Conservation (phyloP, 2,329 filamentous ascomycete genomes). For the Venturia pyrina region DNA sequence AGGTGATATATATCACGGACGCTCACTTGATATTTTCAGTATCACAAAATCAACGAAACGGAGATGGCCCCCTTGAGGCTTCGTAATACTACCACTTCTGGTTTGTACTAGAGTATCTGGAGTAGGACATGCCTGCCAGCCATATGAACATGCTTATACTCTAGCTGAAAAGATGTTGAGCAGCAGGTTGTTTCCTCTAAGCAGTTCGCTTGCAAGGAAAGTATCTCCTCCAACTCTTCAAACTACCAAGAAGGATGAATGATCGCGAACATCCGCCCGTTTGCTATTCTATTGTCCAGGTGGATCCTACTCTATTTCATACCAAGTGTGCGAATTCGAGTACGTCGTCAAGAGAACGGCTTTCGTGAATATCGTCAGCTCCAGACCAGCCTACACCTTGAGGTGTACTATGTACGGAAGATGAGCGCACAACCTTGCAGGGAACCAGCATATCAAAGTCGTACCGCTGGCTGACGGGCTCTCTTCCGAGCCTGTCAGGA, state of each 20-base stretch:
- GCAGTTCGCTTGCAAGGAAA: neutral
- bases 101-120: neutral
- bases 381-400: neutral
- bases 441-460: neutral
- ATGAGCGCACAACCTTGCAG: neutral
- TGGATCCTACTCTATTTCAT: neutral
- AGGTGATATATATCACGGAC: neutral
- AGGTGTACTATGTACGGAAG: neutral
- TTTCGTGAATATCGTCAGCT: neutral
- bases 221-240: neutral
- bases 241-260: neutral
- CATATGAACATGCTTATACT: neutral
- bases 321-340: neutral
- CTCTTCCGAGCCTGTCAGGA: neutral
- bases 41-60: neutral
- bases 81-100: neutral
- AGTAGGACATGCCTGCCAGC: neutral
- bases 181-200: neutral
- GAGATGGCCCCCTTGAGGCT: neutral
- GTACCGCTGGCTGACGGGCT: neutral
- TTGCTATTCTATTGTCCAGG: neutral
- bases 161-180: neutral
- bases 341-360: neutral
- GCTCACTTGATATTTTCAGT: neutral
- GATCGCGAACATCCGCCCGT: neutral